Evolutionary conservation across 2,329 filamentous ascomycete species (phyloP), one percentile per base, ranked within the genome.

Genomic region (Domatiomyces catenatus): DNA sequence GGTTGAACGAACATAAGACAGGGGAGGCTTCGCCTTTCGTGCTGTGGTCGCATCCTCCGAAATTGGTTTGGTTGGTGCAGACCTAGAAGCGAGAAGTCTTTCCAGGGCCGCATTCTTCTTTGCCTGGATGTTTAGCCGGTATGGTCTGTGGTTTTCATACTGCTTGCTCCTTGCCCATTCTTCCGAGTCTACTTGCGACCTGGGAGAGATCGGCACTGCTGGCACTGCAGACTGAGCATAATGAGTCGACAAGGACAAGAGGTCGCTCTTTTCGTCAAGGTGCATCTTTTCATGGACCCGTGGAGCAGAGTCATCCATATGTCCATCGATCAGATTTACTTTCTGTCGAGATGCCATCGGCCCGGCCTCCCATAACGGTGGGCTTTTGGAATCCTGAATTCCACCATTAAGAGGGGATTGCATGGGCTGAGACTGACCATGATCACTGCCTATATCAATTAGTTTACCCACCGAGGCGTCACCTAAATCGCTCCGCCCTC

Each of bases 1-100:
- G 10, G 53, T 57, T 5, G 51, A 53, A 47, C 54, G 56, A 10
- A 44, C n/a, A 28, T 24, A 15, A n/a, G 52, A 51, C 19, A 4
- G 32, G 2, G 12, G 2, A 15, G 32, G 2, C 32, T 15, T 15
- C 3, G 32, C 32, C 12, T 39, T 39, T 15, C 32, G 32, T 10
- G 32, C 32, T 15, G 10, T 15, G 2, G 32, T 39, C 32, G 10
- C 32, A 39, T 39, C 15, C 32, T 39, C 32, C 32, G 15, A 39
- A 39, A 10, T 4, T 1, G 32, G 32, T 15, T 15, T 12, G 15
- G 32, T 39, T 5, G 32, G 15, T 2, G 32, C 32, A 15, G 10
- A 2, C 32, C 32, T 39, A 39, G 32, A 39, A 39, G 32, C 32
- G 2, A 39, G 5, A 39, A 39, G 32, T 12, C 15, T 39, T 39